Base-by-base conservation (phyloP, 768 basidiomycete species). In the Kwoniella dendrophila region DNA sequence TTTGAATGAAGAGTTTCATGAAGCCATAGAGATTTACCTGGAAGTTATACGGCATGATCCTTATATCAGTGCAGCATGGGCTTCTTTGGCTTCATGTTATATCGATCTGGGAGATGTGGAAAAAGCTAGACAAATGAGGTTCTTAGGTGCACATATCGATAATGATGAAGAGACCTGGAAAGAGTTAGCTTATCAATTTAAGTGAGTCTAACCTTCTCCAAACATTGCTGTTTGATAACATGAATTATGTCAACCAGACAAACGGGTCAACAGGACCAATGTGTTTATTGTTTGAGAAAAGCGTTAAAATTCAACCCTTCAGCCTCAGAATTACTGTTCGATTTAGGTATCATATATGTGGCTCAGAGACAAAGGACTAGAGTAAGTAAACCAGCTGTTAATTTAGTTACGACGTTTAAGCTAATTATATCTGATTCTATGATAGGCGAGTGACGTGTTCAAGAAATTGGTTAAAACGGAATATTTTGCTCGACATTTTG, bases 11-110 rank as follows among this genome's bases (percentile, higher is more conserved):
- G 80, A 90, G 57, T 80, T 86, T 8, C 79, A 82, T 2, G 83
- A 88, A 67, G 88, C 92, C 0, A 86, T 92, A 34, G 84, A 86
- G 20, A 83, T 88, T 26, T 90, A 93, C 85, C 87, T 88, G 74
- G 92, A 98, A 73, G 90, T 96, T 67, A 92, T 99, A 56, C 86
- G 91, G 8, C 90, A 93, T 58, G 95, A 99, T 75, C 92, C 94
- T 1, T 85, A 89, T 18, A 89, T 92, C 1, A 82, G 84, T 0
- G 80, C 85, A 1, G 90, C 92, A 1, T 99, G 94, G 94, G 85
- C 86, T 7, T 90, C 92, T 0, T 84, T 97, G 5, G 91, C 90
- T 2, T 85, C 88, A 66, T 90, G 90, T 70, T 88, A 92, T 73
- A 84, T 86, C 33, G 90, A 92, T 69, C 79, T 85, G 75, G 82